Percentiles rank a stretch among this genome's conserved stretches.
These are phyloP conservation scores for Penicillium herquei DNA, from an alignment of 495 filamentous ascomycete genomes.

Conservation along the genomic window DNA sequence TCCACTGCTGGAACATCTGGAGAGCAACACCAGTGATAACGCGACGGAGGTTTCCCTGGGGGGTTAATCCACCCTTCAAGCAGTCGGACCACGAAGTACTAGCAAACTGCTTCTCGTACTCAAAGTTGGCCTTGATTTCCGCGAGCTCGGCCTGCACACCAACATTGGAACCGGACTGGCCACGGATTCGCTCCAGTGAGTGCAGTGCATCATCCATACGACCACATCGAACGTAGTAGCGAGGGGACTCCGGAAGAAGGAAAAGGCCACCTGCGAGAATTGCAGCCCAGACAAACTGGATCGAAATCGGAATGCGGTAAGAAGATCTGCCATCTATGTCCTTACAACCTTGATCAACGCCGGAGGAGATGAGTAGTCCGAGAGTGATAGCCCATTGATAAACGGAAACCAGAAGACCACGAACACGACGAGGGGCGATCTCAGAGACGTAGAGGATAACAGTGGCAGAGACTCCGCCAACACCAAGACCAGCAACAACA, in stretches of 20 bases:
- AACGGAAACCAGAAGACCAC: slow-evolving; percentile 62
- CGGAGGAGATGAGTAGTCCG: slow-evolving; percentile 67
- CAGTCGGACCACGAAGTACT: slow-evolving; percentile 56
- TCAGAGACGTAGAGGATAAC: slow-evolving; percentile 73
- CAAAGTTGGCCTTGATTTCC: slow-evolving; percentile 70
- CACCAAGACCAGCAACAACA: slow-evolving; percentile 67
- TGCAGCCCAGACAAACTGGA: slow-evolving; percentile 67
- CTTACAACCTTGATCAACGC: slow-evolving; percentile 66
- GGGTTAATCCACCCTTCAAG: slow-evolving; percentile 57
- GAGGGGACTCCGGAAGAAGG: slow-evolving; percentile 72
- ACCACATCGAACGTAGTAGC: slow-evolving; percentile 58
- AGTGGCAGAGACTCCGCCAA: slow-evolving; percentile 70
- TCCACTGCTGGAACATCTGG: slow-evolving; percentile 76
- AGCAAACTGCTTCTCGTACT: slow-evolving; percentile 59
- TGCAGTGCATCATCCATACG: slow-evolving; percentile 32
- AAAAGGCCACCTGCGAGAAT: slow-evolving; percentile 64
- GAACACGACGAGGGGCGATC: slow-evolving; percentile 56
- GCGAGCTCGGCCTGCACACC: slow-evolving; percentile 67
- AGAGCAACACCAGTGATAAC: slow-evolving; percentile 65
- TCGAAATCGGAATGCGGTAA: slow-evolving; percentile 65
- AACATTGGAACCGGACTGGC: slow-evolving; percentile 49
- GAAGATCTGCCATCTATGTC: slow-evolving; percentile 55
- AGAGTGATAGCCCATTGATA: slow-evolving; percentile 73
- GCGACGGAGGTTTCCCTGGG: slow-evolving; percentile 57
- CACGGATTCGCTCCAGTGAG: slow-evolving; percentile 42